Evolutionary conservation across 257 asterid species (phyloP).

Genomic region (Solanum medicagineum): DNA sequence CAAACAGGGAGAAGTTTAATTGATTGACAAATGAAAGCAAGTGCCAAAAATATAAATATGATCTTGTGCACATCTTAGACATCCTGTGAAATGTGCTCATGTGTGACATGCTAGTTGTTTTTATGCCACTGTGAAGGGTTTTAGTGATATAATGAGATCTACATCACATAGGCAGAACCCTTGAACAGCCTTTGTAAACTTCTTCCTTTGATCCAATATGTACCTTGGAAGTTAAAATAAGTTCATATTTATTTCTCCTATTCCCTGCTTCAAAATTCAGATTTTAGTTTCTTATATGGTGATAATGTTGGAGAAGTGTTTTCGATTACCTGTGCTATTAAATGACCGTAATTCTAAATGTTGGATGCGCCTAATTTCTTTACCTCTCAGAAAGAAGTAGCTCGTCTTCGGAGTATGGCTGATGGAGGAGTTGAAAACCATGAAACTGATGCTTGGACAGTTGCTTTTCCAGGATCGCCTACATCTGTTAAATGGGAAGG

Average conservation of each 20-base stretch:
- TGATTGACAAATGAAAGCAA: neutral
- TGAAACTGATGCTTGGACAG: slow-evolving; percentile 34
- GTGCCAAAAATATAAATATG: neutral
- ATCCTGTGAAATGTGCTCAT: neutral
- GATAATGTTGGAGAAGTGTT: neutral
- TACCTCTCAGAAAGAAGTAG: slow-evolving; percentile 54
- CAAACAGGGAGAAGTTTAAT: neutral
- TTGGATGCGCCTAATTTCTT: neutral
- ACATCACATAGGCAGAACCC: neutral
- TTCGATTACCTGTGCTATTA: neutral
- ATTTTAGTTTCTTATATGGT: neutral
- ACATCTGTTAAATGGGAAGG: slow-evolving; percentile 78
- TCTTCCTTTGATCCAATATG: neutral
- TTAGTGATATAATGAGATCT: neutral
- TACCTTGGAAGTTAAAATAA: neutral
- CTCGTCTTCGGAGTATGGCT: slow-evolving; percentile 46
- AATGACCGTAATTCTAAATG: neutral
- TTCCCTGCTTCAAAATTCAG: neutral
- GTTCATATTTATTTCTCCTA: neutral
- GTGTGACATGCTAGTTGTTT: neutral
- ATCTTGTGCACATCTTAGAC: neutral
- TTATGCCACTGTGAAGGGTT: neutral
- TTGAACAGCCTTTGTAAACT: neutral
- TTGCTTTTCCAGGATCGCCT: slow-evolving; percentile 59
- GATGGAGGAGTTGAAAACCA: slow-evolving; percentile 64